These are phyloP conservation scores for Globisporangium acanthophoron DNA, from an alignment of 352 stramenopile genomes.

Conservation along the genomic window DNA sequence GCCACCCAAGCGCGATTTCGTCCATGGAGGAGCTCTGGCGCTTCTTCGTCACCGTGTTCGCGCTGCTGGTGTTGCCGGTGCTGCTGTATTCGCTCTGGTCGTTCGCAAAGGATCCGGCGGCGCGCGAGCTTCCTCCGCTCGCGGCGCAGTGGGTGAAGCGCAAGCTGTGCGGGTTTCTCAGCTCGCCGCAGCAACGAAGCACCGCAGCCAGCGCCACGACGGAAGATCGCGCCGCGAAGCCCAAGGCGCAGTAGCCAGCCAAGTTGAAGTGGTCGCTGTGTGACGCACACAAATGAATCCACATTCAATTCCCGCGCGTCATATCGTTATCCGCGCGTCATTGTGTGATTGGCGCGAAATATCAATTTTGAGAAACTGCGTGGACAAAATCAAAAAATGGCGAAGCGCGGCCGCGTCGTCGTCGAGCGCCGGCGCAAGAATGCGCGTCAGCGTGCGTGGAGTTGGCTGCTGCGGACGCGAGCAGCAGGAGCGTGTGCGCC, in stretches of 20 bases:
- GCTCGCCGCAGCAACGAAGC: constrained; percentile 2
- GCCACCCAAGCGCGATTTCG: constrained; percentile 18
- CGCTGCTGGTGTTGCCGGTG: constrained; percentile 30
- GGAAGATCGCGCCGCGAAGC: background rate
- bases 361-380: background rate
- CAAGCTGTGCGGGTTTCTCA: constrained; percentile 24
- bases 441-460: constrained; percentile 26
- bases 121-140: constrained; percentile 22
- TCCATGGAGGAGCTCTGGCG: constrained; percentile 42
- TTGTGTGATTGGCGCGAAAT: background rate
- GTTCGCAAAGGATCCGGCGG: constrained; percentile 21
- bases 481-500: background rate
- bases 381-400: constrained; percentile 12
- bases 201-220: background rate
- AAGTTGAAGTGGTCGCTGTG: background rate
- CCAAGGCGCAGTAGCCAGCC: constrained; percentile 1
- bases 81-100: constrained; percentile 25
- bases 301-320: background rate
- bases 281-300: background rate
- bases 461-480: no score
- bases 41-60: constrained; percentile 32
- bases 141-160: constrained; percentile 22
- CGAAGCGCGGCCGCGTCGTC: constrained; percentile 26
- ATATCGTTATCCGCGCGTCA: background rate
- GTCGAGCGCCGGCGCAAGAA: constrained; percentile 25